Percentiles rank a stretch among this genome's conserved stretches.
phyloP scores from a whole-genome alignment of 2,329 filamentous ascomycete genomes.

The Waltergamsia citrina region DNA sequence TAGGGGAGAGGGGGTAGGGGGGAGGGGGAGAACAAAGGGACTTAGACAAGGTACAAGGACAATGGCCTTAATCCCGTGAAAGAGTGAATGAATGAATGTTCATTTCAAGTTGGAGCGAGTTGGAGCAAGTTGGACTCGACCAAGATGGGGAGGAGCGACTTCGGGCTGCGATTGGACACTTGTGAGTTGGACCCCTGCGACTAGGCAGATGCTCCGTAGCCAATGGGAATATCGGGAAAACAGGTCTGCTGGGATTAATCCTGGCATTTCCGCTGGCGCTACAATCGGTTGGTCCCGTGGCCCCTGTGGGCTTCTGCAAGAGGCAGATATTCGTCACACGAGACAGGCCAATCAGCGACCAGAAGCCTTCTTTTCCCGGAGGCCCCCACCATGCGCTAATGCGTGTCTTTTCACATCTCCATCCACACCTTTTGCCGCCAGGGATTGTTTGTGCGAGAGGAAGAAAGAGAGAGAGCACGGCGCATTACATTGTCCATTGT shows the following conservation, averaged over 20 bases:
- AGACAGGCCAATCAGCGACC: slow-evolving; percentile 23
- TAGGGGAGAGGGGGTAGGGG: too few relatives aligned
- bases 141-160: too few relatives aligned
- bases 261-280: slow-evolving; percentile 21
- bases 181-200: neutral
- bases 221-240: neutral
- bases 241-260: slow-evolving; percentile 10
- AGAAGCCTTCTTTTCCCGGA: slow-evolving; percentile 1
- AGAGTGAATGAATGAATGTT: too few relatives aligned
- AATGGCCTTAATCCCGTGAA: too few relatives aligned
- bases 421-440: neutral
- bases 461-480: too few relatives aligned
- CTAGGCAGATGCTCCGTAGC: neutral
- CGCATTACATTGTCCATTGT: too few relatives aligned
- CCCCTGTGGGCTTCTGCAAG: slow-evolving; percentile 33
- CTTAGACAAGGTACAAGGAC: too few relatives aligned
- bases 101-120: too few relatives aligned
- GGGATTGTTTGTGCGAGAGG: too few relatives aligned
- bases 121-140: too few relatives aligned
- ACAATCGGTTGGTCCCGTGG: slow-evolving; percentile 36
- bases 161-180: too few relatives aligned
- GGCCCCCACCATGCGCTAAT: slow-evolving; percentile 2
- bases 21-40: too few relatives aligned
- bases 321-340: slow-evolving; percentile 33
- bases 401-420: neutral